These are phyloP conservation scores for Serendipita indica DNA, from an alignment of 768 basidiomycete genomes.

Conservation along the genomic window DNA sequence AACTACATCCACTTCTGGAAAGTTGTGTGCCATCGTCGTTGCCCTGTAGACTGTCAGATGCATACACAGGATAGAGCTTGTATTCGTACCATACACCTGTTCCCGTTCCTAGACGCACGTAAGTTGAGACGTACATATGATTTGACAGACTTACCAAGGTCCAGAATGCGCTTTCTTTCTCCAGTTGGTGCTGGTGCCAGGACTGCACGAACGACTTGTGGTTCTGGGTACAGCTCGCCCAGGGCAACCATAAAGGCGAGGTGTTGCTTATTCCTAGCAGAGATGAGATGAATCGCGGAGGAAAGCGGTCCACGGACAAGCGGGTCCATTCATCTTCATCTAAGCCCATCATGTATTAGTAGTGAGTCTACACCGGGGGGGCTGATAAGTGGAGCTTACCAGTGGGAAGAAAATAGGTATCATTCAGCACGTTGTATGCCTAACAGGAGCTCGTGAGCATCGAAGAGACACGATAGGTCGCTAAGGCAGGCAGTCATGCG, in stretches of 20 bases:
- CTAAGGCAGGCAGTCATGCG: not conserved
- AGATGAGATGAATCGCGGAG: not conserved
- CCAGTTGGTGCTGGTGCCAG: not conserved
- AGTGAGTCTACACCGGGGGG: not conserved
- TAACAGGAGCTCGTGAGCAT: too few relatives aligned
- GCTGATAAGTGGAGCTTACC: not conserved
- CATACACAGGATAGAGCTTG: not conserved
- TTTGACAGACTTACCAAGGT: not conserved
- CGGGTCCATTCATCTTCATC: not conserved
- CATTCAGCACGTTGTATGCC: not conserved
- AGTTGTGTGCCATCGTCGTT: not conserved
- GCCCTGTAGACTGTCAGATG: too few relatives aligned
- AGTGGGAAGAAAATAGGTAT: not conserved
- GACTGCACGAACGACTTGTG: not conserved
- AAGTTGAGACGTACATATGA: not conserved
- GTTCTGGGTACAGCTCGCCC: not conserved
- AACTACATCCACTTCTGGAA: not conserved
- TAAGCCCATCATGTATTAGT: not conserved
- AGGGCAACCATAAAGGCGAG: not conserved
- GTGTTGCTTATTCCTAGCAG: not conserved
- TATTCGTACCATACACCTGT: not conserved
- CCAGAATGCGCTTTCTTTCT: not conserved
- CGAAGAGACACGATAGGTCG: not conserved
- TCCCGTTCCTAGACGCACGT: not conserved
- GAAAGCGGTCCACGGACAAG: not conserved